Base-by-base conservation (phyloP, 495 filamentous ascomycete genomes). In the Pyrenula aspistea region DNA sequence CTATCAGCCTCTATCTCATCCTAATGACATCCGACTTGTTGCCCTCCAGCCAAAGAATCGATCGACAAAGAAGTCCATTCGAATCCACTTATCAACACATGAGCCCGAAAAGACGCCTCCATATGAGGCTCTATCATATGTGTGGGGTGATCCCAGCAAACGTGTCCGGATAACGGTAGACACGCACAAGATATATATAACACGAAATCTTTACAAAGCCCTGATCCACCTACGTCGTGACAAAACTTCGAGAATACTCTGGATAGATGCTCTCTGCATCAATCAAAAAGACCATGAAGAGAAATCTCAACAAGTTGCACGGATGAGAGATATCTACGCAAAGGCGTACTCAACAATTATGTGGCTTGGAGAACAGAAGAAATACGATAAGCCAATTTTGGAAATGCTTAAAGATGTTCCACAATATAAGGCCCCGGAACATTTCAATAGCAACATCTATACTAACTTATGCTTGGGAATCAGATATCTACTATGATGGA, bases 111-210 rank as follows among this genome's bases (percentile, higher is more conserved):
- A 57, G 22, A 21, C 20, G 2, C 60, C 56, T 2, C 12, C 59
- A 0, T 72, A 70, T 24, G 68, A 71, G 52, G 64, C 68, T 12
- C 59, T 72, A 19, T 72, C 70, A 4, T 72, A 72, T 60, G 61
- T 58, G 52, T 72, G 70, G 68, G 70, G 70, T 2, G 58, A 65
- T 48, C 25, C 60, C 2, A 54, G 36, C 4, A 55, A 61, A 11
- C 49, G 22, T 2, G 42, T 55, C 0, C 36, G 58, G 0, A 49
- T 71, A 19, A 49, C 25, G 12, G 63, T 67, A 54, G 59, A 70
- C 20, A 47, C 48, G 19, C 11, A n/a, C 11, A 12, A 11, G 8
- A 55, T 73, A 4, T 24, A 22, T 0, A 57, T 71, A 20, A 64
- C 63, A 12, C 59, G 31, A 1, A 70, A 62, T 12, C 60, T 73